Base-by-base conservation (phyloP, 768 basidiomycete species). In the Leccinum ochraceum region DNA sequence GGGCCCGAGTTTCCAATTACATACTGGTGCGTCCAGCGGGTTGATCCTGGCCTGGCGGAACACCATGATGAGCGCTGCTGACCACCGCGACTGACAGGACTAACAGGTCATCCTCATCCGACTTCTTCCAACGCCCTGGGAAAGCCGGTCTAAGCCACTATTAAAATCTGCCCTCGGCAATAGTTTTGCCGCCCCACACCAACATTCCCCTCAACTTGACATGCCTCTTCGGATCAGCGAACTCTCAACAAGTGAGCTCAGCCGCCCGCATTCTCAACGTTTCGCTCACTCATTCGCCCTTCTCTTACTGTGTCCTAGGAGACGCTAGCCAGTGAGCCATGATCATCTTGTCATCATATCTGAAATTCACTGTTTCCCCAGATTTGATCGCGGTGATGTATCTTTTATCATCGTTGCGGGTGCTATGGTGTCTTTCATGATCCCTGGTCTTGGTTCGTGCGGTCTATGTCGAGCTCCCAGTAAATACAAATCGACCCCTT, bases 341-440 rank as follows among this genome's bases (percentile, higher is more conserved):
- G 14, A 30, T 26, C n/a, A n/a, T 17, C 22, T 36, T 44, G 16
- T 22, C 22, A 42, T 20, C 30, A 20, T 61, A 53, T 56, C 50
- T 50, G 7, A 11, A 32, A 46, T 22, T 66, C 54, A 68, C 39
- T 44, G 13, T 62, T 36, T 44, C 4, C 56, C 26, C 65, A 89
- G 87, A 64, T 92, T 85, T 74, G 82, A 90, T 72, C 79, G 81
- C 22, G 88, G 90, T 42, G 89, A 92, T 77, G 71, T 90, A 16
- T 76, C 86, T 9, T 92, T 90, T 71, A 86, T 92, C 64, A 82
- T 86, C 17, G 69, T 89, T 7, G 79, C 85, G 26, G 87, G 87
- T 30, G 83, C 84, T 17, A 83, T 91, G 78, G 90, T 92, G 11
- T 79, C 83, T 55, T 85, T 90, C 76, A 92, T 90, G 89, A 79